These are phyloP conservation scores for Pseudonitzschia multiseries DNA, from an alignment of 108 stramenopile species.

Conservation along the genomic window DNA sequence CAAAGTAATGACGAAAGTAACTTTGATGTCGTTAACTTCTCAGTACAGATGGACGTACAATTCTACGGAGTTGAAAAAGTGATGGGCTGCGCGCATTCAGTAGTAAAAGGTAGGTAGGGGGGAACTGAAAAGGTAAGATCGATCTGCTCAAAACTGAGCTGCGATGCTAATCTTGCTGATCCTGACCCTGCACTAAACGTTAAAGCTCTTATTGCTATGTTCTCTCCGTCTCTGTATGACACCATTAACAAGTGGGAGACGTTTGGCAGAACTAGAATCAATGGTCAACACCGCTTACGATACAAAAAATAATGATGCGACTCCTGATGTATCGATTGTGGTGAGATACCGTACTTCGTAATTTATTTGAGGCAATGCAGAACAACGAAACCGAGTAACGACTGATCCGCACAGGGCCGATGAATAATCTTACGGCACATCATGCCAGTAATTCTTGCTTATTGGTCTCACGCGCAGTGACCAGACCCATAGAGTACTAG, in stretches of 20 bases:
- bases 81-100: constrained; percentile 3
- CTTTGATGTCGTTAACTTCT: constrained; percentile 6
- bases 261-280: not conserved
- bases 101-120: not conserved
- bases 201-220: not conserved
- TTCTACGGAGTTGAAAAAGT: constrained; percentile 18
- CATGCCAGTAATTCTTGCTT: too few relatives aligned
- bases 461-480: not conserved
- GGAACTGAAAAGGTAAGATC: not conserved
- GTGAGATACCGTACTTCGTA: not conserved
- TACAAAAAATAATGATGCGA: not conserved
- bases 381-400: not conserved
- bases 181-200: not conserved
- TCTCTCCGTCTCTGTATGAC: constrained; percentile 6
- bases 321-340: not conserved
- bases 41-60: constrained; percentile 21
- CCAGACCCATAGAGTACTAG: not conserved
- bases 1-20: not conserved
- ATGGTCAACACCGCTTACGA: not conserved
- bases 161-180: not conserved
- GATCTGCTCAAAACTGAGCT: not conserved
- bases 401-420: not conserved
- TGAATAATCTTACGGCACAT: not conserved
- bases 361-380: too few relatives aligned
- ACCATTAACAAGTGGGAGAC: constrained; percentile 2